Evolutionary conservation across 2,329 filamentous ascomycete species (phyloP).

Genomic region (Aspergillus tanneri): DNA sequence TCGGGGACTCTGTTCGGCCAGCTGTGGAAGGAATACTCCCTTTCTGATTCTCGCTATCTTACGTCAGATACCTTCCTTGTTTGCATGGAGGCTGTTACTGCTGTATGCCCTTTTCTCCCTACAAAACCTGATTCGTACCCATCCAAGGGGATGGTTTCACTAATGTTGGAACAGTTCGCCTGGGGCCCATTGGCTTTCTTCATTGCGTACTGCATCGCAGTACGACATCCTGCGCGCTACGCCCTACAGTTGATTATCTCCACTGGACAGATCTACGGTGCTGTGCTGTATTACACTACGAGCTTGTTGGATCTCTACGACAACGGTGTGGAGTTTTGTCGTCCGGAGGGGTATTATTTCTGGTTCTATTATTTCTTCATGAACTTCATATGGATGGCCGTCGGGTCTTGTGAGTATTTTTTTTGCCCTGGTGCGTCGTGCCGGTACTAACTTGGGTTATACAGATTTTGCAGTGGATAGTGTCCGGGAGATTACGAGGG

Average conservation of each 20-base stretch:
- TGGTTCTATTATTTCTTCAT: conserved; percentile 59
- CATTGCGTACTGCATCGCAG: conserved; percentile 50
- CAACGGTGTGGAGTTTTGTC: conserved; percentile 48
- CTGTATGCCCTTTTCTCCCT: conserved; percentile 50
- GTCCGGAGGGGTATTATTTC: conserved; percentile 56
- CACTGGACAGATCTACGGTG: conserved; percentile 57
- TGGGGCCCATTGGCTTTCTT: conserved; percentile 57
- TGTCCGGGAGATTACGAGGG: not conserved
- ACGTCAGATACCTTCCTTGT: conserved; percentile 75
- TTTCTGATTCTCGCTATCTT: conserved; percentile 81
- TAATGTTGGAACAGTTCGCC: conserved; percentile 39
- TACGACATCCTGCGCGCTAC: conserved; percentile 51
- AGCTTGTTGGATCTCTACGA: conserved; percentile 53
- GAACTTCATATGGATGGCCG: conserved; percentile 58
- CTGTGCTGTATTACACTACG: conserved; percentile 57
- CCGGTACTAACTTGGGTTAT: not conserved
- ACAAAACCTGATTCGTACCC: too few relatives aligned
- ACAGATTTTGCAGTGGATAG: not conserved
- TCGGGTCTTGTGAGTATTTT: conserved; percentile 42
- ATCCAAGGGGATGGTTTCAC: too few relatives aligned
- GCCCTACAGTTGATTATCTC: conserved; percentile 54
- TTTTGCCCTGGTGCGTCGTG: not conserved
- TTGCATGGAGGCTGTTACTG: conserved; percentile 78
- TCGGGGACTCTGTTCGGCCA: conserved; percentile 70
- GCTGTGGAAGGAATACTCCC: conserved; percentile 85